Evolutionary conservation across 148 eudicot species (phyloP), one percentile per base, ranked within the genome.

Genomic region (Vaccinium corymbosum): DNA sequence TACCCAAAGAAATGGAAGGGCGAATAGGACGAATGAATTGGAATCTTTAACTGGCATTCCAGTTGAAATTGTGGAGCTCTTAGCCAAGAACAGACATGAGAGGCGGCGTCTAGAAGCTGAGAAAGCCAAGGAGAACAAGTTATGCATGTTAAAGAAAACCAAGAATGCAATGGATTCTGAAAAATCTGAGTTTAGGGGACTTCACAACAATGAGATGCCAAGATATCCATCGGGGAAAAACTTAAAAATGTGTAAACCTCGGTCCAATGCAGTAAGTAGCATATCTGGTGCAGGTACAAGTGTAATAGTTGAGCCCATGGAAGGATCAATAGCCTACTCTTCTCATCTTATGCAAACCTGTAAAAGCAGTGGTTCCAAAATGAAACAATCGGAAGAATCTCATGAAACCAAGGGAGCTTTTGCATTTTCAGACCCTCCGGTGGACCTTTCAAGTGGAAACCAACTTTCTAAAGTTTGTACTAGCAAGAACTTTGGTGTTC

Each of bases 51-150:
- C 73, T 80, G 86, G 74, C 48, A n/a, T 85, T 42, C 82, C 83
- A 38, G 53, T 85, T 15, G 84, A 85, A 81, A 85, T 85, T 75
- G 84, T 85, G 84, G 87, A 81, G 76, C 84, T 85, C 71, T 57
- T 85, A 50, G 84, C 87, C 25, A 81, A 81, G 84, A 75, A 62
- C 25, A 57, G 80, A 35, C 84, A 81, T 57, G 84, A 85, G 76
- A 76, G 84, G 57, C 81, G 52, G 61, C 71, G 50, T 61, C 51
- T 80, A 48, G 87, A 85, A 42, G 62, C 80, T 81, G 64, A 75
- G 79, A 85, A 51, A 59, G 51, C 84, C 76, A 82, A 61, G 62
- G 52, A 62, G 61, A 80, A 29, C 50, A 85, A n/a, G 71, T 72
- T 64, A 27, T 22, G 50, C 61, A 12, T 27, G 64, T 80, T 74